Base-by-base conservation (phyloP, 192 early-diverging fungal genomes). In the Coemansia asiatica region DNA sequence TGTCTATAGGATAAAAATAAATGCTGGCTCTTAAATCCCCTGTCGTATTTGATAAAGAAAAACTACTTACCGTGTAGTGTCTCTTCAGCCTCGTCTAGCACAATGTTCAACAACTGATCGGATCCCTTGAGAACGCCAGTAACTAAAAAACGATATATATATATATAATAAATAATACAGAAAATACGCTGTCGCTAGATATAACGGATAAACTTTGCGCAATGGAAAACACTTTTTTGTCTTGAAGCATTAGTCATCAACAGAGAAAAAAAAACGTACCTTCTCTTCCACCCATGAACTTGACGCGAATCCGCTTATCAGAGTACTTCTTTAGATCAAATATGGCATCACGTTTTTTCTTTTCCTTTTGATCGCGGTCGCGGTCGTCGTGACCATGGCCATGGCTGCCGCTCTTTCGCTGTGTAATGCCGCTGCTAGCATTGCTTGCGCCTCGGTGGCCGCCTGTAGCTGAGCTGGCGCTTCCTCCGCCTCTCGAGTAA, bases 261-360 rank as follows among this genome's bases (percentile, higher is more conserved):
- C 31, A 33, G 31, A 33, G 31, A 8, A 8, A 33, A 33, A 3
- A 33, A 33, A 33, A 38, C 44, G 46, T 79, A 95, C 94, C 95
- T 89, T 98, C 93, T 47, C 95, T 85, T 44, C 94, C 94, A 29
- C 92, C 94, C 60, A 87, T 90, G 79, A 94, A 97, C 84, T 97
- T 92, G 50, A 96, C 94, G 31, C 88, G 87, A 56, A 98, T 89
- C 60, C 89, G 83, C 76, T 96, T 95, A 67, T 98, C 89, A 82
- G 90, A 86, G 84, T 97, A 96, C 83, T 96, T 97, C 33, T 88
- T 83, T 35, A 96, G 86, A 74, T 98, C 95, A 48, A 98, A 84
- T 69, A 98, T 97, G 16, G 88, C 86, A 70, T 97, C 94, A 82
- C 95, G 89, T 81, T 90, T 90, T 64, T 85, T 86, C 63, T 86